Evolutionary conservation across 495 filamentous ascomycete genomes (phyloP).

Genomic region (Neurospora sublineolata): DNA sequence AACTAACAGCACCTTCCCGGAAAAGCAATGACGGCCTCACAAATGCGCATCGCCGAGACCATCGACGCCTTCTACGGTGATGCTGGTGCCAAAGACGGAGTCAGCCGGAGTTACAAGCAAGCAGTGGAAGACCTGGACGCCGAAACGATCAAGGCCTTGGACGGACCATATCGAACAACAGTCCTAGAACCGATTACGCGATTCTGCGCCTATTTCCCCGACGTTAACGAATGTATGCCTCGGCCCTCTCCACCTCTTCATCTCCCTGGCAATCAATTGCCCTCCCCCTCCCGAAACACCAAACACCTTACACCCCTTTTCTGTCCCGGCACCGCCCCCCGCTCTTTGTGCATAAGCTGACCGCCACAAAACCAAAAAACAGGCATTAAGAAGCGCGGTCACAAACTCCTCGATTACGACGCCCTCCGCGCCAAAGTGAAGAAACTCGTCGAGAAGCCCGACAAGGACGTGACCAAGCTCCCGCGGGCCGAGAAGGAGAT

Average conservation of each 20-base stretch:
- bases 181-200: constrained; percentile 89
- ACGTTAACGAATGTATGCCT: constrained; percentile 85
- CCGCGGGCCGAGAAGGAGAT: constrained; percentile 88
- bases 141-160: constrained; percentile 94
- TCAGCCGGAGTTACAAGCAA: constrained; percentile 92
- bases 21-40: constrained; percentile 92
- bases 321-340: neutral
- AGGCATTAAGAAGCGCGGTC: constrained; percentile 94
- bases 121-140: constrained; percentile 95
- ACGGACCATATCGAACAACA: constrained; percentile 91
- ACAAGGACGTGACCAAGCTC: constrained; percentile 93
- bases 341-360: constrained; percentile 1
- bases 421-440: constrained; percentile 90
- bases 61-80: constrained; percentile 99
- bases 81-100: constrained; percentile 84
- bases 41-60: constrained; percentile 98
- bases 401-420: constrained; percentile 97
- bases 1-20: neutral
- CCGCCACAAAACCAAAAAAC: neutral
- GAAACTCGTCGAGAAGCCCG: constrained; percentile 92
- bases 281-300: neutral
- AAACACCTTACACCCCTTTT: neutral
- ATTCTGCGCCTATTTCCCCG: constrained; percentile 97
- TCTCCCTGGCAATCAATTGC: neutral
- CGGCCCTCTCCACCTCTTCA: neutral